Conservation (phyloP, 495 filamentous ascomycete genomes). For the Talaromyces proteolyticus region DNA sequence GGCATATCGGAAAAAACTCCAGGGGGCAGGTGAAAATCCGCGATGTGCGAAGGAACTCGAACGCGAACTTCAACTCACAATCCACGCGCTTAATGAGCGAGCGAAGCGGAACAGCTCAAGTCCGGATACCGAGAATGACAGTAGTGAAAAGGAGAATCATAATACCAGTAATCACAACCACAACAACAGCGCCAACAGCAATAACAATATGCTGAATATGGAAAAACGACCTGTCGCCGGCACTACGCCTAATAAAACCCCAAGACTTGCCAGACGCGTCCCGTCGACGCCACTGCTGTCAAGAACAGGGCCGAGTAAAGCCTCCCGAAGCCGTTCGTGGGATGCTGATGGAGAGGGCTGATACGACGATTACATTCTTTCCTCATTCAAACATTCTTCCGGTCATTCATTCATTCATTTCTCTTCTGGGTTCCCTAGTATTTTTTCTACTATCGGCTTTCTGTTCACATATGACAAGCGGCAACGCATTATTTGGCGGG, state of each 20-base stretch:
- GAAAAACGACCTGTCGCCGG: not conserved
- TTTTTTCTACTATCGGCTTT: too few relatives aligned
- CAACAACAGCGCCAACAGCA: not conserved
- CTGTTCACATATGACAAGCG: too few relatives aligned
- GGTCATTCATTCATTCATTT: slow-evolving; percentile 8
- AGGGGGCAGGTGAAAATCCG: slow-evolving; percentile 54
- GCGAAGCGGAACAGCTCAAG: slow-evolving; percentile 10
- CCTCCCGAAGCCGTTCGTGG: slow-evolving; percentile 24
- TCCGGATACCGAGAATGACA: slow-evolving; percentile 35
- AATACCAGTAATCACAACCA: slow-evolving; percentile 8
- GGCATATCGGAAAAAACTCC: slow-evolving; percentile 76
- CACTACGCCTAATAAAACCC: slow-evolving; percentile 11
- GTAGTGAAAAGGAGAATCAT: slow-evolving; percentile 39
- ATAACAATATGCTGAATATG: not conserved
- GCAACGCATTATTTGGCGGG: too few relatives aligned
- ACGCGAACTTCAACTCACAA: slow-evolving; percentile 71
- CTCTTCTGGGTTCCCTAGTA: slow-evolving; percentile 7
- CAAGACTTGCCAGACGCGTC: slow-evolving; percentile 22
- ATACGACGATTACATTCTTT: not conserved
- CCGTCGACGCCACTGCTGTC: slow-evolving; percentile 33
- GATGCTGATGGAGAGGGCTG: slow-evolving; percentile 23
- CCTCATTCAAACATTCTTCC: not conserved
- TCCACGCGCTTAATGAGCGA: slow-evolving; percentile 58
- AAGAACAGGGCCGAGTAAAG: slow-evolving; percentile 17
- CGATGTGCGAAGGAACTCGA: slow-evolving; percentile 70